Percentiles rank a stretch among this genome's conserved stretches.
Evolutionary conservation across 768 basidiomycete genomes (phyloP).

Genomic region (Omphalotus guepiniiformis): DNA sequence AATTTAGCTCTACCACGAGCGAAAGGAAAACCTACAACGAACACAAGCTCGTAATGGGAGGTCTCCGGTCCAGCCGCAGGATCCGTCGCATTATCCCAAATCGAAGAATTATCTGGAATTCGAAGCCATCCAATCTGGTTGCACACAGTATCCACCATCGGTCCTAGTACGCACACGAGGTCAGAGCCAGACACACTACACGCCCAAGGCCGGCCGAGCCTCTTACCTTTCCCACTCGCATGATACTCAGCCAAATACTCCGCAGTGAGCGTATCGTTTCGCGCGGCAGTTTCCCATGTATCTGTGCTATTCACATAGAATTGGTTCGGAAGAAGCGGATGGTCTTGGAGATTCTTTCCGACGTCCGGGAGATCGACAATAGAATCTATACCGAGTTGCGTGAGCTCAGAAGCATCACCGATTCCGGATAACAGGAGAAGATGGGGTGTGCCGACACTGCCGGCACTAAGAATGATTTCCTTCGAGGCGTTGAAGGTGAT

Average conservation of each 20-base stretch:
- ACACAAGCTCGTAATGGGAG: conserved; percentile 18
- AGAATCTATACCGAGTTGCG: conserved; percentile 11
- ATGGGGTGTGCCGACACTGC: conserved; percentile 22
- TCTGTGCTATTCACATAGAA: conserved; percentile 15
- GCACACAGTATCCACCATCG: conserved; percentile 16
- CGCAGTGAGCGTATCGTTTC: conserved; percentile 10
- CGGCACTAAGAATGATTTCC: conserved; percentile 24
- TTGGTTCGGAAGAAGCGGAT: conserved; percentile 8
- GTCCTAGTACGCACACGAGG: conserved; percentile 13
- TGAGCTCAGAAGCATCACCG: conserved; percentile 7
- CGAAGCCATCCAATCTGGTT: conserved; percentile 22
- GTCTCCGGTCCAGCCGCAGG: conserved; percentile 19
- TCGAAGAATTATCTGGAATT: conserved; percentile 17
- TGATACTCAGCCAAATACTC: conserved; percentile 13
- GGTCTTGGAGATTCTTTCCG: conserved; percentile 18
- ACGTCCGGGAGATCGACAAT: conserved; percentile 18
- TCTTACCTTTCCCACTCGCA: conserved; percentile 11
- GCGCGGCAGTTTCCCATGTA: conserved; percentile 13
- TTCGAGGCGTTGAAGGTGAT: conserved; percentile 16
- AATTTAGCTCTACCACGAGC: not conserved
- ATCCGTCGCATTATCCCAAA: conserved; percentile 16
- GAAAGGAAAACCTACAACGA: conserved; percentile 11
- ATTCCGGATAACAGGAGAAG: conserved; percentile 17
- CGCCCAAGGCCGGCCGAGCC: conserved; percentile 12
- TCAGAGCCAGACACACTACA: conserved; percentile 1